Evolutionary conservation across 345 rosid species (phyloP).

Genomic region (Syzygium aqueum): DNA sequence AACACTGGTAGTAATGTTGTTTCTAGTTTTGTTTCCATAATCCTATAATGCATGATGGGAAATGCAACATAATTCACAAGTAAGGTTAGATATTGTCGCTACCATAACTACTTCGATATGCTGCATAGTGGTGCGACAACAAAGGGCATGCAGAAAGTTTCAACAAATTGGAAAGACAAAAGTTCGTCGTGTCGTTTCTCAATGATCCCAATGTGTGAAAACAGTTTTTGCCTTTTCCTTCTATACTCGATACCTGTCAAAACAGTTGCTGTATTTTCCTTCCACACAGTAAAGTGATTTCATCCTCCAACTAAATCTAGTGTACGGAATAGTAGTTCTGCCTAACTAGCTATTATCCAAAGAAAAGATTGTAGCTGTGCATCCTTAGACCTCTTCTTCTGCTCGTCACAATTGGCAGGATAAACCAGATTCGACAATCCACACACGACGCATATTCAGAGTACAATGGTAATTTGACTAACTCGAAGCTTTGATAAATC

Average conservation of each 20-base stretch:
- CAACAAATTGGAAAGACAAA: neutral
- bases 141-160: neutral
- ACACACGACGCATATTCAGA: neutral
- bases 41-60: neutral
- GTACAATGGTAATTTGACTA: neutral
- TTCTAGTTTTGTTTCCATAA: neutral
- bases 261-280: neutral
- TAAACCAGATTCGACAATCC: neutral
- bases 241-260: neutral
- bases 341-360: neutral
- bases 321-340: neutral
- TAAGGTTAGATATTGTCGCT: neutral
- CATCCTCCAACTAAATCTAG: neutral
- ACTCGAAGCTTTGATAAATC: neutral
- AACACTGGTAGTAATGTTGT: neutral
- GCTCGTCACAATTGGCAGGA: neutral
- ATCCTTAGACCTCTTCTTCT: neutral
- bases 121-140: neutral
- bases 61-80: neutral
- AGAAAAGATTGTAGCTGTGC: neutral
- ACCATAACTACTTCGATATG: neutral
- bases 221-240: neutral
- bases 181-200: rapidly evolving
- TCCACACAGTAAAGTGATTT: neutral
- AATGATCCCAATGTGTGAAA: neutral